Evolutionary conservation across 805 yeast genomes (phyloP).

Genomic region (Myxozyma neotropica): DNA sequence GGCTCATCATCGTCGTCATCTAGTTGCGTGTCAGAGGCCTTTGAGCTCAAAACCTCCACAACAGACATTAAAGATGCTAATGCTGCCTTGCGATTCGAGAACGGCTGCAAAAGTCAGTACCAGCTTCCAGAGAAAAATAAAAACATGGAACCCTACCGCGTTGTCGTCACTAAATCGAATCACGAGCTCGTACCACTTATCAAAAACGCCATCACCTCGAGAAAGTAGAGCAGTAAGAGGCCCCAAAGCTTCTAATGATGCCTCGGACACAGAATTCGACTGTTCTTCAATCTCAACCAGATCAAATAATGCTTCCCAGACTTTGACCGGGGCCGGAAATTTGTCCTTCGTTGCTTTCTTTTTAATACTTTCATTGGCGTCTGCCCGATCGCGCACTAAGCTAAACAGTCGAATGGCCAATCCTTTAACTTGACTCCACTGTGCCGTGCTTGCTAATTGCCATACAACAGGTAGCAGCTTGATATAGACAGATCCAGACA

Average conservation of each 20-base stretch:
- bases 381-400: background rate
- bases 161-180: slow-evolving; percentile 46
- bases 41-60: background rate
- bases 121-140: background rate
- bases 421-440: slow-evolving; percentile 38
- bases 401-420: slow-evolving; percentile 36
- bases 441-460: background rate
- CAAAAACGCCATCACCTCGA: slow-evolving; percentile 26
- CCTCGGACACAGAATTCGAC: slow-evolving; percentile 46
- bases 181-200: slow-evolving; percentile 42
- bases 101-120: slow-evolving; percentile 8
- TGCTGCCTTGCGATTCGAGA: slow-evolving; percentile 51
- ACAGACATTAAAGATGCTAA: slow-evolving; percentile 43
- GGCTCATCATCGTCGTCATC: slow-evolving; percentile 11
- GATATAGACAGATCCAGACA: background rate
- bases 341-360: background rate
- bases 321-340: slow-evolving; percentile 6
- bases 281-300: slow-evolving; percentile 47
- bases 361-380: background rate
- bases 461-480: slow-evolving; percentile 7
- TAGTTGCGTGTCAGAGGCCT: background rate
- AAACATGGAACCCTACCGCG: slow-evolving; percentile 16
- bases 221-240: slow-evolving; percentile 42
- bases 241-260: slow-evolving; percentile 58
- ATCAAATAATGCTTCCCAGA: slow-evolving; percentile 41